Conservation (phyloP, 805 yeast genomes). For the Brettanomyces sp. region DNA sequence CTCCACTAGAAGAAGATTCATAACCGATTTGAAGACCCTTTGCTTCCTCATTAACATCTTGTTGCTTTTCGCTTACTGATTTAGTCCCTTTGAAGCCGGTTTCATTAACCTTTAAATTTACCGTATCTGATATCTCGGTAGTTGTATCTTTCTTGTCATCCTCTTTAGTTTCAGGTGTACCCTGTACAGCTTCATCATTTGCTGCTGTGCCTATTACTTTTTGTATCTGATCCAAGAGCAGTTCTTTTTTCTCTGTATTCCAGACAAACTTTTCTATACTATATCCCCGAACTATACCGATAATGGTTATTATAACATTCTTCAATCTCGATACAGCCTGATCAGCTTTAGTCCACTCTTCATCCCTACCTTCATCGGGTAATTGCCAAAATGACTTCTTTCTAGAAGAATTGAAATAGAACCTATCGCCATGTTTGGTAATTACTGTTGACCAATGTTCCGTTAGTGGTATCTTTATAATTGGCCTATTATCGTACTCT, state of each 20-base stretch:
- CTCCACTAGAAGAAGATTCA: neutral
- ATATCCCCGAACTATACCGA: conserved; percentile 13
- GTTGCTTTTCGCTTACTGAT: too few species aligned
- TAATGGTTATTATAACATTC: conserved; percentile 7
- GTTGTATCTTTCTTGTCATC: neutral
- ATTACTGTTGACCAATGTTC: conserved; percentile 15
- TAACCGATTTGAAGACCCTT: too few species aligned
- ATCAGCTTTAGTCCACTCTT: conserved; percentile 2
- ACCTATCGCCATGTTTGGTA: conserved; percentile 16
- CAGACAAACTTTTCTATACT: neutral
- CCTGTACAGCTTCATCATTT: neutral
- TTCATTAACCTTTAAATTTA: too few species aligned
- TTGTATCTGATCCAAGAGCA: neutral
- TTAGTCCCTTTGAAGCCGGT: too few species aligned
- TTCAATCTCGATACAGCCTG: conserved; percentile 4
- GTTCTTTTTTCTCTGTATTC: neutral
- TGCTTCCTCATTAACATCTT: too few species aligned
- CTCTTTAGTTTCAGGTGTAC: neutral
- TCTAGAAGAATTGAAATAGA: conserved; percentile 10
- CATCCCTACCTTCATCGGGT: conserved; percentile 5
- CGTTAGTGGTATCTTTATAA: conserved; percentile 7
- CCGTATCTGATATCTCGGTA: neutral
- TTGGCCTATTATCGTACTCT: neutral
- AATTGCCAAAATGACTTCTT: conserved; percentile 18
- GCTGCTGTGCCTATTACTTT: conserved; percentile 1